Base-by-base conservation (phyloP, 331 rosid species). In the Telfairia occidentalis region DNA sequence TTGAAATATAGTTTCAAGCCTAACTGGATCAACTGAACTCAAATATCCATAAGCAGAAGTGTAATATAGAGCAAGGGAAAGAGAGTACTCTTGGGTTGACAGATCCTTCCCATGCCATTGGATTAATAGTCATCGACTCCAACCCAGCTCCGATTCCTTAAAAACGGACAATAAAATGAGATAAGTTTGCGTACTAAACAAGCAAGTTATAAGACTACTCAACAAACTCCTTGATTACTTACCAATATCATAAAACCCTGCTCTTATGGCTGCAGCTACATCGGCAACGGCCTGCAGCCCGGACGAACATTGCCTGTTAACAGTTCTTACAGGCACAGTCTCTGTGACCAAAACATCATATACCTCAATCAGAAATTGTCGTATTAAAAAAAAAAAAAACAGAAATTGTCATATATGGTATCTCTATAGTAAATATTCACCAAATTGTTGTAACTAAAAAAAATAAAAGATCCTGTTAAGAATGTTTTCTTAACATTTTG, bases 241-340 rank as follows among this genome's bases (percentile, higher is more conserved):
- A 94, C 98, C 98, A 64, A 91, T 89, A 70, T 94, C 98, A 83
- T 94, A 94, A 86, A 88, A 94, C 37, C 98, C 97, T 30, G 98
- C 96, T 81, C 82, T 87, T 45, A 94, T 94, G 32, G 98, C 87
- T 35, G 98, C 97, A 74, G 97, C 98, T 52, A 94, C 98, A 84
- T 94, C 98, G 0, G 96, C 97, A 55, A 94, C 96, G 18, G 98
- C 98, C 83, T 94, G 98, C 52, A 94, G 97, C 76, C 98, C 98
- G 43, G 96, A 94, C 6, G 96, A 94, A 73, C 98, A 94, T 73
- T 91, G 97, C 85, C 98, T 91, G 79, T 94, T 94, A 76, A 94
- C 97, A 26, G 97, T 91, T 83, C 98, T 88, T 71, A 94, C 60
- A 11, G 98, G 90, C 77, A 94, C 98, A 58, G 92, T 94, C 35